Base-by-base conservation (phyloP, 2,329 filamentous ascomycete species). In the Incumbomyces lentus region DNA sequence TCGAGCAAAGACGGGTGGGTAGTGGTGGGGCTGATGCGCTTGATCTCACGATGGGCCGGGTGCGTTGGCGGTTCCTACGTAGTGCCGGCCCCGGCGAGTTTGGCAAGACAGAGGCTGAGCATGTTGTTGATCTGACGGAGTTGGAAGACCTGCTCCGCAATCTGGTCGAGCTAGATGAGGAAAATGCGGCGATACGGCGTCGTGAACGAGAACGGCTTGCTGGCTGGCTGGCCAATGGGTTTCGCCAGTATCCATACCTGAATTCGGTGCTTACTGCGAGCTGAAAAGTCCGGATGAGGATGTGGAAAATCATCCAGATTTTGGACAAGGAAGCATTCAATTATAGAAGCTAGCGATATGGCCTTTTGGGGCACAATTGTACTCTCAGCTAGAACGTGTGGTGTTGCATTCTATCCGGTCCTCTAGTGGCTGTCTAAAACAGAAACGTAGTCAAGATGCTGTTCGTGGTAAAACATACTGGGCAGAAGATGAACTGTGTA, bases 11-110 rank as follows among this genome's bases (percentile, higher is more conserved):
- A 7, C 12, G 16, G 2, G 10, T 12, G 3, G 34, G 34, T n/a
- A n/a, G 19, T 38, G 43, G 43, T 16, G 43, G 43, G 17, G 12
- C 17, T 19, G 43, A 46, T 32, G 43, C 43, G 11, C 3, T 38
- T 12, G 43, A 46, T 18, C 14, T 46, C 10, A 30, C 13, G 17
- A 38, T 30, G 14, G 34, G 33, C 8, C 17, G 43, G 13, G 43
- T 46, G 8, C 11, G 26, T 17, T 46, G 43, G 43, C 18, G 43
- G 11, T 46, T 46, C 14, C 10, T 46, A 14, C n/a, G 43, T 7
- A 18, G 30, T 46, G 19, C 26, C 13, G n/a, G 41, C 6, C 7
- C 6, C 5, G 33, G 16, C 5, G 13, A 17, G 13, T 11, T 17
- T 12, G 16, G 17, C 17, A 26, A 19, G 31, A 17, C 32, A 18